These are phyloP conservation scores for Fusarium sp. DNA, from an alignment of 2,329 filamentous ascomycete genomes.

Conservation along the genomic window DNA sequence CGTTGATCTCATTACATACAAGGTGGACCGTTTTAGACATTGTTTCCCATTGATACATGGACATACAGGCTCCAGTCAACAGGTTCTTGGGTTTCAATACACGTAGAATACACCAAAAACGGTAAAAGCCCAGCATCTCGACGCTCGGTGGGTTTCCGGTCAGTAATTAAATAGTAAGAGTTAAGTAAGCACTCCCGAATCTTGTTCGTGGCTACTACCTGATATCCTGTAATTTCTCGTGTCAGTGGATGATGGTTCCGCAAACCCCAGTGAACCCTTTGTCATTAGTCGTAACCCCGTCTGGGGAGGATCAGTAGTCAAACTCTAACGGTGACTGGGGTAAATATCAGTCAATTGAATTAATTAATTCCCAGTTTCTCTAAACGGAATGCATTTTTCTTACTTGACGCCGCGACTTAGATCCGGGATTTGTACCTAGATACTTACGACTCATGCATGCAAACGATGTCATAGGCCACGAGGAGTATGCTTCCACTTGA, in stretches of 20 bases:
- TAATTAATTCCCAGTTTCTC: neutral
- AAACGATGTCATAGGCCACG: slow-evolving; percentile 29
- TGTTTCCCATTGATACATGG: neutral
- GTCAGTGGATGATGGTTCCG: neutral
- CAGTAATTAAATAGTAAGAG: neutral
- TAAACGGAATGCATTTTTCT: slow-evolving; percentile 12
- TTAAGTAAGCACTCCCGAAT: slow-evolving; percentile 20
- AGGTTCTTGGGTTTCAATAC: neutral
- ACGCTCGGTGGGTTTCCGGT: neutral
- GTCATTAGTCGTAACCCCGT: neutral
- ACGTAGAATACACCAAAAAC: neutral
- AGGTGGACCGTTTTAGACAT: slow-evolving; percentile 3
- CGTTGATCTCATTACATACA: slow-evolving; percentile 1
- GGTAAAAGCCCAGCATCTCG: neutral
- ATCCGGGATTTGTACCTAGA: slow-evolving; percentile 1
- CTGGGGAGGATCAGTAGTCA: slow-evolving; percentile 11
- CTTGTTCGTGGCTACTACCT: slow-evolving; percentile 14
- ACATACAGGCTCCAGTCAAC: neutral
- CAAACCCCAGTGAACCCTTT: neutral
- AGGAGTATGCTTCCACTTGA: slow-evolving; percentile 12
- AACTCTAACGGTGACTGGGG: slow-evolving; percentile 6
- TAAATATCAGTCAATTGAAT: neutral
- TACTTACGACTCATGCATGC: slow-evolving; percentile 26
- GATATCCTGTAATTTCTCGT: slow-evolving; percentile 9
- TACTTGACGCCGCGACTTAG: neutral